Base-by-base conservation (phyloP, 2,329 filamentous ascomycete genomes). In the Beauveria australis region DNA sequence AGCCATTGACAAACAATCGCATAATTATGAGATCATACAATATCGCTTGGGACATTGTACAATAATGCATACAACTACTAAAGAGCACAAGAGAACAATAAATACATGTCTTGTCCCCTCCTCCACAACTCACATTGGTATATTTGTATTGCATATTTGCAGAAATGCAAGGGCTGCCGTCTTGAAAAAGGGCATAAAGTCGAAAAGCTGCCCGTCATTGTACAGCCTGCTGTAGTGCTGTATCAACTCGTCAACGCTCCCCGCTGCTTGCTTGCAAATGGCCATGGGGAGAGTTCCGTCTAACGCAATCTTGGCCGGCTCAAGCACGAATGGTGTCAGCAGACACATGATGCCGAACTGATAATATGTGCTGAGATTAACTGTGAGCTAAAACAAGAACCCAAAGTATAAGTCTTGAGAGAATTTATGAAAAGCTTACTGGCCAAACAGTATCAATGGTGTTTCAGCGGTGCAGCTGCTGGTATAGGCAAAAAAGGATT, bases 271-370 rank as follows among this genome's bases (percentile, higher is more conserved):
- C 12, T 22, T 28, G 49, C 57, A 60, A 1, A 51, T 51, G 1
- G 10, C n/a, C n/a, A 28, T 16, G 37, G 57, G 49, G 9, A 43
- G 22, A 1, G 49, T 60, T 8, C 57, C 57, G 1, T 53, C 57
- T n/a, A 30, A 33, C 2, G 49, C n/a, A 2, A 41, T 19, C 2
- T 26, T 14, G 18, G 18, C n/a, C 19, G 57, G 12, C 18, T 40
- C 41, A 41, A 47, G 30, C 6, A 49, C 49, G 28, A 53, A 48
- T 5, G 57, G 57, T 18, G 57, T 43, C 49, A 60, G 3, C 12
- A 60, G 40, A 33, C 49, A 60, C 28, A 60, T 43, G 26, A 60
- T 41, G 37, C 57, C 52, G 18, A 60, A 60, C 1, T 60, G 57
- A 30, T 53, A 60, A 22, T 48, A 60, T 9, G 49, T 51, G 19